Percentiles rank a stretch among this genome's conserved stretches.
Conservation (phyloP, 495 filamentous ascomycete genomes). For the Aspergillus diversus region DNA sequence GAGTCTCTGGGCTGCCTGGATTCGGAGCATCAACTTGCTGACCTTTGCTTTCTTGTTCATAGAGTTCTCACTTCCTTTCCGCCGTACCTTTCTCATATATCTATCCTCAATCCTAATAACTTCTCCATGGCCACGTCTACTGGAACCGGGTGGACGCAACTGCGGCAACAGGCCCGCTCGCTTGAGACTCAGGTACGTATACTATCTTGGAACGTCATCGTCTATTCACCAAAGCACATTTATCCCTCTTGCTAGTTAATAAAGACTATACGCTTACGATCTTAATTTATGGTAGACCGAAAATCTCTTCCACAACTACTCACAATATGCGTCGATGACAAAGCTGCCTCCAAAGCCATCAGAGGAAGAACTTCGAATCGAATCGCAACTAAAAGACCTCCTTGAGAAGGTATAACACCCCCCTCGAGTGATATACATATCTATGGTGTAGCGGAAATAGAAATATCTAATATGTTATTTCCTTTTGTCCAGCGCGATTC, state of each 20-base stretch:
- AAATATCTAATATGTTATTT: slow-evolving; percentile 3
- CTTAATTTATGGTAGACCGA: slow-evolving; percentile 67
- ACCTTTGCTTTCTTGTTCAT: too few relatives aligned
- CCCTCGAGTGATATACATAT: background rate
- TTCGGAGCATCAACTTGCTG: too few relatives aligned
- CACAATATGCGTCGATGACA: slow-evolving; percentile 83
- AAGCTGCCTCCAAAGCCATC: slow-evolving; percentile 81
- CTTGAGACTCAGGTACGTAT: slow-evolving; percentile 84
- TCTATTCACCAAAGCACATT: too few relatives aligned
- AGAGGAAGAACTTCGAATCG: slow-evolving; percentile 79
- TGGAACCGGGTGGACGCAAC: slow-evolving; percentile 89
- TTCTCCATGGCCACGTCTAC: slow-evolving; percentile 70
- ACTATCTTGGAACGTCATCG: slow-evolving; percentile 1
- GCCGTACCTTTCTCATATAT: background rate
- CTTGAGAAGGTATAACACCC: slow-evolving; percentile 54
- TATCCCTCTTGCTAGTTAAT: too few relatives aligned
- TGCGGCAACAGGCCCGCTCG: slow-evolving; percentile 88
- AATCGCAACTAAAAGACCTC: slow-evolving; percentile 81
- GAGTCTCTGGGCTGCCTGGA: too few relatives aligned
- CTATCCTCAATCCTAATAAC: background rate
- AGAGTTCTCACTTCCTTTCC: too few relatives aligned
- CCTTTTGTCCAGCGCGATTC: slow-evolving; percentile 66
- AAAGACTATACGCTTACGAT: background rate
- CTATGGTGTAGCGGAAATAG: slow-evolving; percentile 9
- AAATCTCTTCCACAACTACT: slow-evolving; percentile 90